These are phyloP conservation scores for Colletotrichum noveboracense DNA, from an alignment of 2,329 filamentous ascomycete species.

Conservation along the genomic window DNA sequence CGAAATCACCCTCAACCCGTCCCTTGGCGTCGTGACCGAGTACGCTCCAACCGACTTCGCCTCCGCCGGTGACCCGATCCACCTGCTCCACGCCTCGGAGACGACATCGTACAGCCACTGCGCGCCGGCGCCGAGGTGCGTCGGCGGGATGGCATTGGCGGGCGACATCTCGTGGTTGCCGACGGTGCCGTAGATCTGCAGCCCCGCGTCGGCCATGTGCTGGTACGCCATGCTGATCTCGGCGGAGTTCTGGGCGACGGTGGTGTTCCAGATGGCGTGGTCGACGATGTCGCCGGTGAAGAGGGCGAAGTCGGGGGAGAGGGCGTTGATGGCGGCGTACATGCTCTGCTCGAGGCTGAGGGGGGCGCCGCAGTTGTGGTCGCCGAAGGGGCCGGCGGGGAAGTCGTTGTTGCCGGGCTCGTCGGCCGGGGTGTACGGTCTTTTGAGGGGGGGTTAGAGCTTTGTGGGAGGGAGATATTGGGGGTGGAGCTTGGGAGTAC, in stretches of 20 bases:
- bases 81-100: background rate
- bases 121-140: background rate
- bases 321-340: conserved; percentile 52
- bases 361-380: conserved; percentile 59
- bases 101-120: background rate
- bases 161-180: conserved; percentile 64
- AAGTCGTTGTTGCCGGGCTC: conserved; percentile 50
- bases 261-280: conserved; percentile 55
- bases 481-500: conserved; percentile 18
- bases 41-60: background rate
- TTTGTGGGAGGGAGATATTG: background rate
- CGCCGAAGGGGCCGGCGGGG: conserved; percentile 57
- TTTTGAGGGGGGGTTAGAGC: background rate
- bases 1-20: background rate
- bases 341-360: conserved; percentile 58
- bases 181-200: conserved; percentile 55
- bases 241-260: conserved; percentile 33
- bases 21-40: background rate
- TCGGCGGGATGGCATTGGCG: background rate
- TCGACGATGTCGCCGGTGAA: conserved; percentile 66
- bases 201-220: conserved; percentile 46
- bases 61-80: background rate
- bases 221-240: conserved; percentile 50
- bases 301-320: conserved; percentile 57
- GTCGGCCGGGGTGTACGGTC: conserved; percentile 51